phyloP scores from a whole-genome alignment of 2,329 filamentous ascomycete genomes.

The Decorospora gaudefroyi region DNA sequence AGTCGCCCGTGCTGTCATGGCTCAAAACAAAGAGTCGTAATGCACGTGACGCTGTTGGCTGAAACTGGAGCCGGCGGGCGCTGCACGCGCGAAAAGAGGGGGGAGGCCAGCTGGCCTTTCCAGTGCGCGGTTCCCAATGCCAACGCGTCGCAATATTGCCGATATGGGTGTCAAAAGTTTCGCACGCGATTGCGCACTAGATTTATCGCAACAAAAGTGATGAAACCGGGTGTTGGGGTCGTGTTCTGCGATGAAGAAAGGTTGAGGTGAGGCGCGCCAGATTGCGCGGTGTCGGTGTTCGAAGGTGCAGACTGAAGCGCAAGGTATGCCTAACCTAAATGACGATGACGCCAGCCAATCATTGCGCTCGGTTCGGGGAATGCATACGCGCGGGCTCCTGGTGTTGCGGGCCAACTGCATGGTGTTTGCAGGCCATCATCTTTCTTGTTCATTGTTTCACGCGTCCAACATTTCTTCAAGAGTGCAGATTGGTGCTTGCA shows the following conservation, averaged over 20 bases:
- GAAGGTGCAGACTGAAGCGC: too few relatives aligned
- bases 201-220: slow-evolving; percentile 28
- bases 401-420: too few relatives aligned
- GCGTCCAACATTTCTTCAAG: too few relatives aligned
- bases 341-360: too few relatives aligned
- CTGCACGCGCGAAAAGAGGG: slow-evolving; percentile 18
- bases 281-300: too few relatives aligned
- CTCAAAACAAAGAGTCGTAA: slow-evolving; percentile 26
- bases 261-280: too few relatives aligned
- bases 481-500: too few relatives aligned
- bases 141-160: slow-evolving; percentile 36
- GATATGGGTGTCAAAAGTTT: slow-evolving; percentile 40
- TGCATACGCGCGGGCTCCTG: too few relatives aligned
- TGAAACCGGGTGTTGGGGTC: slow-evolving; percentile 23
- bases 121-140: slow-evolving; percentile 28
- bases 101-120: slow-evolving; percentile 23
- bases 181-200: slow-evolving; percentile 26
- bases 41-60: slow-evolving; percentile 35
- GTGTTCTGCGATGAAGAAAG: slow-evolving; percentile 27
- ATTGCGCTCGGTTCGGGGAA: too few relatives aligned
- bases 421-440: too few relatives aligned
- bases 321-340: too few relatives aligned
- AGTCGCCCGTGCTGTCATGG: slow-evolving; percentile 46
- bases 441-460: too few relatives aligned
- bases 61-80: slow-evolving; percentile 28